A percentile compares a stretch with the other conserved stretches of the same genome.
These are phyloP conservation scores for Albizia julibrissin DNA, from an alignment of 306 rosid species.

Conservation along the genomic window DNA sequence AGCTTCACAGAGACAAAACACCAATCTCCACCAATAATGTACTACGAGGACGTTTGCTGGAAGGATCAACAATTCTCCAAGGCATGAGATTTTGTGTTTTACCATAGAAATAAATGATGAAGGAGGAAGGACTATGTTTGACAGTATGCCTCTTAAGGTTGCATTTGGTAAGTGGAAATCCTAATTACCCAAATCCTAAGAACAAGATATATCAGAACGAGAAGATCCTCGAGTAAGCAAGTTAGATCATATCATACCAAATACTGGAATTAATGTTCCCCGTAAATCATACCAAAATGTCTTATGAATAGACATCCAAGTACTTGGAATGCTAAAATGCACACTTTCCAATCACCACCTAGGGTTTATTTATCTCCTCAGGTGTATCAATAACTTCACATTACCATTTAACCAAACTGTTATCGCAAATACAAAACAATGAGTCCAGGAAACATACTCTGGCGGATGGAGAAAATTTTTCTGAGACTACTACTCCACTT, in stretches of 20 bases:
- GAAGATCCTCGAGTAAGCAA: neutral
- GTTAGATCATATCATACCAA: neutral
- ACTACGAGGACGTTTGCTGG: neutral
- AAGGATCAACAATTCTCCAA: neutral
- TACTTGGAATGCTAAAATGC: neutral
- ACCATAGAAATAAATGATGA: neutral
- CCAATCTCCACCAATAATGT: neutral
- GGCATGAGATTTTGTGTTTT: neutral
- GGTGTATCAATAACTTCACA: neutral
- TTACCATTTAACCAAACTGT: neutral
- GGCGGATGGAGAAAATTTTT: constrained; percentile 69
- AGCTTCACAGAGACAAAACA: neutral
- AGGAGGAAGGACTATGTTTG: neutral
- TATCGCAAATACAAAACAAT: constrained; percentile 15
- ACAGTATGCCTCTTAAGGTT: neutral
- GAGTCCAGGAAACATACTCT: constrained; percentile 54
- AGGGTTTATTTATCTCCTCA: neutral
- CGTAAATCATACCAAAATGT: neutral
- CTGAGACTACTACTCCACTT: constrained; percentile 61
- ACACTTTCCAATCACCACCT: neutral
- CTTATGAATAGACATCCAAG: neutral
- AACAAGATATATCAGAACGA: neutral
- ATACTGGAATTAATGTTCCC: neutral
- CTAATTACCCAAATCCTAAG: neutral
- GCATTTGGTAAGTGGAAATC: neutral